phyloP scores from a whole-genome alignment of 1,284 basidiomycete species.

The Austroboletus niveus region DNA sequence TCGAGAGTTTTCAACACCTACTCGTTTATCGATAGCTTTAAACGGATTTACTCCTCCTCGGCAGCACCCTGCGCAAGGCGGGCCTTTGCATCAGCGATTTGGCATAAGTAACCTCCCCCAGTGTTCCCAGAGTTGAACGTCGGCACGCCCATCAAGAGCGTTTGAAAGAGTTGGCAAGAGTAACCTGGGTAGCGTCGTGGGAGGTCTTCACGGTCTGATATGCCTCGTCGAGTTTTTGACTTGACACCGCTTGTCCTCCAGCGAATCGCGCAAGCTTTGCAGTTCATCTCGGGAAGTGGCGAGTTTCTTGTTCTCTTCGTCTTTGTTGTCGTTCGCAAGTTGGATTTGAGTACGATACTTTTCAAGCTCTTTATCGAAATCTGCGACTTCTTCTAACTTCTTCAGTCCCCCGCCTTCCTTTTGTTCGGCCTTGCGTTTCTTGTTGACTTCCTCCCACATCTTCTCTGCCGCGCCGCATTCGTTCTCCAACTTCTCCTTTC shows the following conservation, averaged over 20 bases:
- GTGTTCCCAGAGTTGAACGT: slow-evolving; percentile 55
- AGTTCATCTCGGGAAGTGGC: slow-evolving; percentile 55
- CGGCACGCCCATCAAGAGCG: slow-evolving; percentile 89
- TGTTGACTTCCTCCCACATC: slow-evolving; percentile 55
- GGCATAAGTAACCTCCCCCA: slow-evolving; percentile 94
- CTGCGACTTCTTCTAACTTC: slow-evolving; percentile 34
- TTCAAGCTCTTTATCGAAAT: slow-evolving; percentile 34
- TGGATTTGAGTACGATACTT: slow-evolving; percentile 88
- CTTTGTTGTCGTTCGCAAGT: slow-evolving; percentile 75
- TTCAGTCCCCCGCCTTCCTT: slow-evolving; percentile 77
- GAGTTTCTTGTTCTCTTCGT: slow-evolving; percentile 77
- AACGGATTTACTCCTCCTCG: slow-evolving; percentile 83
- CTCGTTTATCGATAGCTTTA: slow-evolving; percentile 77
- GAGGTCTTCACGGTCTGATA: slow-evolving; percentile 74
- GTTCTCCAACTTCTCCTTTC: slow-evolving; percentile 50
- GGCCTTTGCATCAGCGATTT: slow-evolving; percentile 84
- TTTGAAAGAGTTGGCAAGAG: slow-evolving; percentile 82
- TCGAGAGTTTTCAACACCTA: slow-evolving; percentile 82
- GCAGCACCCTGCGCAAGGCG: slow-evolving; percentile 76
- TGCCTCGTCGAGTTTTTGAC: slow-evolving; percentile 58
- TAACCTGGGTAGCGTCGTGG: slow-evolving; percentile 62
- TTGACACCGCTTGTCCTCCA: slow-evolving; percentile 59
- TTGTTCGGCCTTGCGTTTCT: slow-evolving; percentile 64
- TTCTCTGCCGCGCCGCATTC: slow-evolving; percentile 51
- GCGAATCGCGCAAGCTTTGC: slow-evolving; percentile 55